These are phyloP conservation scores for Ballota nigra DNA, from an alignment of 257 asterid genomes.

Conservation along the genomic window DNA sequence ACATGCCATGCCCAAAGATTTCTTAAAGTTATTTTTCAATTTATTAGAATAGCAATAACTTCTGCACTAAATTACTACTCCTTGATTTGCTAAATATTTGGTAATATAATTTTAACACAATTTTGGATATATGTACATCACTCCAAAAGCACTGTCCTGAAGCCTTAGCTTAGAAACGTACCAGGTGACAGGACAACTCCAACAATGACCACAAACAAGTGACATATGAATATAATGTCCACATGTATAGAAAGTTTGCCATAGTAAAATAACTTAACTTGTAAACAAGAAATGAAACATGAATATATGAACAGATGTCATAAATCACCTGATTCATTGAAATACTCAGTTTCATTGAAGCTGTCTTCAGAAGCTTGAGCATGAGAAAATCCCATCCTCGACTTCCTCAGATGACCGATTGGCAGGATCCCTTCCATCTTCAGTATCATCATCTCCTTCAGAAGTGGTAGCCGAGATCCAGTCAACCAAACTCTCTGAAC, in stretches of 20 bases:
- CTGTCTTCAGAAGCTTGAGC: slow-evolving; percentile 74
- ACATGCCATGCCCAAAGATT: background rate
- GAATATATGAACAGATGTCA: background rate
- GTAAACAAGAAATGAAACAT: background rate
- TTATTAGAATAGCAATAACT: background rate
- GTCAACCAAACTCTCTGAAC: slow-evolving; percentile 67
- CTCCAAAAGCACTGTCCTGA: too few relatives aligned
- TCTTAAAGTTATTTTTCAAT: background rate
- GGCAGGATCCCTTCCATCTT: slow-evolving; percentile 80
- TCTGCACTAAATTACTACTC: background rate
- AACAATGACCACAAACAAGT: slow-evolving; percentile 6
- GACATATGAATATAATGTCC: slow-evolving; percentile 6
- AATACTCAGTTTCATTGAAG: slow-evolving; percentile 59
- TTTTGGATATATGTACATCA: too few relatives aligned
- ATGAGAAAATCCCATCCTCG: slow-evolving; percentile 77
- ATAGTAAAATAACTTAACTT: background rate
- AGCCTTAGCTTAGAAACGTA: too few relatives aligned
- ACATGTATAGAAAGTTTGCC: background rate
- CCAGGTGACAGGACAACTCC: background rate
- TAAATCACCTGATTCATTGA: slow-evolving; percentile 61
- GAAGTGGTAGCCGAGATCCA: slow-evolving; percentile 97
- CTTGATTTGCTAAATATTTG: background rate
- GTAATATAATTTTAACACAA: background rate
- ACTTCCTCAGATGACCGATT: slow-evolving; percentile 71
- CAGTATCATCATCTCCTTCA: slow-evolving; percentile 93